Conservation (phyloP, 306 rosid species). For the Prunus persica region DNA sequence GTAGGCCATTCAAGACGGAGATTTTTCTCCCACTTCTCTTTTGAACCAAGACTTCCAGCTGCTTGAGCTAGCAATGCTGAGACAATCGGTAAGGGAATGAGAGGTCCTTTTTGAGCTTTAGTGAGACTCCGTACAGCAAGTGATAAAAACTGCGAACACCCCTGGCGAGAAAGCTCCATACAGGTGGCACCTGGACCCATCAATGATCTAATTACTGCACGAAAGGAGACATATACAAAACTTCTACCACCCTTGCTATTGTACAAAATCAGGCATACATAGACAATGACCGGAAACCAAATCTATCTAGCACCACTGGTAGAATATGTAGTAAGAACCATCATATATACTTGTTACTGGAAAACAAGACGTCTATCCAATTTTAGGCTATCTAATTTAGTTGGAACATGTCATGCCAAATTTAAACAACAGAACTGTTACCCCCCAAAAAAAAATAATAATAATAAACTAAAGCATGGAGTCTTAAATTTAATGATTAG, state of each 20-base stretch:
- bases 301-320: not conserved
- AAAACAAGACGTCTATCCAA: not conserved
- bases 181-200: slow-evolving; percentile 63
- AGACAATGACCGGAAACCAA: not conserved
- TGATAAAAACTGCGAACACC: slow-evolving; percentile 33
- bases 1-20: slow-evolving; percentile 73
- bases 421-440: not conserved
- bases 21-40: slow-evolving; percentile 70
- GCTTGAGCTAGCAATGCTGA: slow-evolving; percentile 75
- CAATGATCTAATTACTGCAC: slow-evolving; percentile 14
- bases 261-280: not conserved
- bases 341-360: not conserved
- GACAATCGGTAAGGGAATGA: slow-evolving; percentile 60
- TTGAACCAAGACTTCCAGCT: slow-evolving; percentile 80
- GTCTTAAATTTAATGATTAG: not conserved
- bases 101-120: slow-evolving; percentile 51
- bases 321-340: not conserved
- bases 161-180: slow-evolving; percentile 70
- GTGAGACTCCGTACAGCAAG: slow-evolving; percentile 60
- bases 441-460: not conserved
- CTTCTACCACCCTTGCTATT: not conserved
- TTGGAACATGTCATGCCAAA: not conserved
- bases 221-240: not conserved
- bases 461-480: not conserved
- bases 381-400: not conserved